Conservation (phyloP, 2,329 filamentous ascomycete species). For the Fusarium lyarnte region DNA sequence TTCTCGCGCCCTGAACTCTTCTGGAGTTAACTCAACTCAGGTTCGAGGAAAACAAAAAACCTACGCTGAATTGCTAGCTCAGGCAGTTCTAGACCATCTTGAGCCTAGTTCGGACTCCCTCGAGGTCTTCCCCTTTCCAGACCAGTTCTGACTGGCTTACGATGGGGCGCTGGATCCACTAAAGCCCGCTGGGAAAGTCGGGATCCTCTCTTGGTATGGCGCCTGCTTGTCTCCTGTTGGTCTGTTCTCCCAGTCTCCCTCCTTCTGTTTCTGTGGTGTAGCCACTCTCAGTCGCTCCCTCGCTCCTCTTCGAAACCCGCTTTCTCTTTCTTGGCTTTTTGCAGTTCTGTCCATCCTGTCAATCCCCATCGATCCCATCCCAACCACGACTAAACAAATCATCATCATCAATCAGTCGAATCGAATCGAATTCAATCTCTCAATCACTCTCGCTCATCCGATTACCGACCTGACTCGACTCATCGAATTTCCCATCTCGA, state of each 20-base stretch:
- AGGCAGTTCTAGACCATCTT: slow-evolving; percentile 1
- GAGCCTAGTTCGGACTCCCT: slow-evolving; percentile 12
- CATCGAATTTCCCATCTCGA: background rate
- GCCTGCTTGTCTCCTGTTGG: slow-evolving; percentile 38
- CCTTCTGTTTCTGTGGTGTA: slow-evolving; percentile 16
- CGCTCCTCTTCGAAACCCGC: slow-evolving; percentile 34
- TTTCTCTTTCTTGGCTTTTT: slow-evolving; percentile 37
- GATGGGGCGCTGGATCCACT: background rate
- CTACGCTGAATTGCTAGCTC: slow-evolving; percentile 3
- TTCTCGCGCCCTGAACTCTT: slow-evolving; percentile 5
- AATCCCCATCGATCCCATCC: slow-evolving; percentile 33
- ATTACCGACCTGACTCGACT: background rate
- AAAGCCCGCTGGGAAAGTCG: slow-evolving; percentile 16
- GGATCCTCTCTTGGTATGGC: slow-evolving; percentile 24
- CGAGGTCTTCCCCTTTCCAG: slow-evolving; percentile 31
- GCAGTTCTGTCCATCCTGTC: slow-evolving; percentile 32
- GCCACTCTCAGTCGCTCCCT: slow-evolving; percentile 35
- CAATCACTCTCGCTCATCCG: slow-evolving; percentile 13
- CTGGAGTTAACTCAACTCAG: background rate
- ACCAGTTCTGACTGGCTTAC: slow-evolving; percentile 10
- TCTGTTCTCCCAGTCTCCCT: slow-evolving; percentile 20
- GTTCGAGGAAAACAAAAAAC: slow-evolving; percentile 27
- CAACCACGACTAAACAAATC: slow-evolving; percentile 17
- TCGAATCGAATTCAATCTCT: slow-evolving; percentile 3
- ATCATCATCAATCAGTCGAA: slow-evolving; percentile 18